These are phyloP conservation scores for Ceratocystis alfenasii DNA, from an alignment of 2,329 filamentous ascomycete genomes.

Conservation along the genomic window DNA sequence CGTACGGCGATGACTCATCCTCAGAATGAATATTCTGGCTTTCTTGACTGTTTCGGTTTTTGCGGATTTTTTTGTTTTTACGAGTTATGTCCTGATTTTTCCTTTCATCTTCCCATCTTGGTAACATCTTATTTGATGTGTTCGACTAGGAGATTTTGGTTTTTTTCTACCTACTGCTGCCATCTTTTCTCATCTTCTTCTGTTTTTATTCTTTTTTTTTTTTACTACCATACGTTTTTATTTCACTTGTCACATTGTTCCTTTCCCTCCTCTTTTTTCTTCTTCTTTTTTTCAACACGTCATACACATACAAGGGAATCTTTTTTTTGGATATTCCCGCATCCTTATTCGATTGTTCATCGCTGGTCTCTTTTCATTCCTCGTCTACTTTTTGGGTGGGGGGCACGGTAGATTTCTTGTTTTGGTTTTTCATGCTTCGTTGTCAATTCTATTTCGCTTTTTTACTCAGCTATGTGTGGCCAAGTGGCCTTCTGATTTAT, in stretches of 20 bases:
- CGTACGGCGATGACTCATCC: not conserved
- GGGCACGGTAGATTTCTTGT: conserved; percentile 1
- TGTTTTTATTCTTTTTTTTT: not conserved
- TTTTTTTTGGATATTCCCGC: not conserved
- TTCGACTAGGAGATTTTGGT: not conserved
- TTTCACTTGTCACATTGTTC: not conserved
- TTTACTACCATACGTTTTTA: not conserved
- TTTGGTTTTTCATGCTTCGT: not conserved
- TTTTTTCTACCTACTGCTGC: not conserved
- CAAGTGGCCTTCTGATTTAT: no score
- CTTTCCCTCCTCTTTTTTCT: not conserved
- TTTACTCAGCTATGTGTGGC: not conserved
- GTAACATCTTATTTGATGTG: not conserved
- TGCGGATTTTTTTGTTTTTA: conserved; percentile 12
- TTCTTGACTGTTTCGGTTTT: conserved; percentile 13
- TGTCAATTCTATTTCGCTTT: not conserved
- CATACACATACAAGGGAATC: not conserved
- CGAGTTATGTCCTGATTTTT: conserved; percentile 8
- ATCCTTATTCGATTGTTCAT: not conserved
- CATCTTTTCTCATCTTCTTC: no score
- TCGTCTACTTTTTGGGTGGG: not conserved
- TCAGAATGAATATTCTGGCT: not conserved
- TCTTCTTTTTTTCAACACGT: conserved; percentile 1
- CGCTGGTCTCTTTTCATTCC: not conserved
- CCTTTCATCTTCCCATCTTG: not conserved